Evolutionary conservation across 768 basidiomycete genomes (phyloP).

Genomic region (Termitomyces titanicus): DNA sequence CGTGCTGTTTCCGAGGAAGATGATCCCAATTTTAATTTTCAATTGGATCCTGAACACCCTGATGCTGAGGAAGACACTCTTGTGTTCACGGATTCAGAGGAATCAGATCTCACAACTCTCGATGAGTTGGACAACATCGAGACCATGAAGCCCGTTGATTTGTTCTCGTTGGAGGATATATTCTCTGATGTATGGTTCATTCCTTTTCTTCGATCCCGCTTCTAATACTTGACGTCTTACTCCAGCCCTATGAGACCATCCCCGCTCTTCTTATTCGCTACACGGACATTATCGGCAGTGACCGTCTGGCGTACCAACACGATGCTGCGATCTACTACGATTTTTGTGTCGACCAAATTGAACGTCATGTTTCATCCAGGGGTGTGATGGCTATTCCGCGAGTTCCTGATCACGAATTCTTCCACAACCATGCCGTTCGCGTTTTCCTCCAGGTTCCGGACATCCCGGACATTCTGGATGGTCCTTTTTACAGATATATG

Average conservation of each 20-base stretch:
- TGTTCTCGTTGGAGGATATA: slow-evolving; percentile 11
- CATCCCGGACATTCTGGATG: slow-evolving; percentile 2
- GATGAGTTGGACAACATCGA: neutral
- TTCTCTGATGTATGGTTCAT: neutral
- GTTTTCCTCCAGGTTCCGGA: slow-evolving; percentile 10
- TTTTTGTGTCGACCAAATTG: slow-evolving; percentile 3
- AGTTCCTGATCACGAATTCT: slow-evolving; percentile 1
- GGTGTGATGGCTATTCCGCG: slow-evolving; percentile 3
- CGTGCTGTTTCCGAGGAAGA: neutral
- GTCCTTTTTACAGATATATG: slow-evolving; percentile 11
- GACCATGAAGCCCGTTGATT: neutral
- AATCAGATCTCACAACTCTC: neutral
- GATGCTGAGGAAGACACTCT: neutral
- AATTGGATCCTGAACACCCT: neutral
- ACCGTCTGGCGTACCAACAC: neutral
- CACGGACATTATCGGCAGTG: slow-evolving; percentile 9
- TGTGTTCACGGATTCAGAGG: neutral
- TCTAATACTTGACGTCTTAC: neutral
- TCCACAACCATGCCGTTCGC: slow-evolving; percentile 14
- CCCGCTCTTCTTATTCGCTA: slow-evolving; percentile 12
- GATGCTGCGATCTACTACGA: slow-evolving; percentile 15
- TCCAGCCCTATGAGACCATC: neutral
- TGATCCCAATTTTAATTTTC: slow-evolving; percentile 5
- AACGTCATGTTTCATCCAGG: slow-evolving; percentile 5
- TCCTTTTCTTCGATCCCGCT: neutral